Evolutionary conservation across 2,329 filamentous ascomycete species (phyloP), one percentile per base, ranked within the genome.

Genomic region (Herpotrichia juniperi): DNA sequence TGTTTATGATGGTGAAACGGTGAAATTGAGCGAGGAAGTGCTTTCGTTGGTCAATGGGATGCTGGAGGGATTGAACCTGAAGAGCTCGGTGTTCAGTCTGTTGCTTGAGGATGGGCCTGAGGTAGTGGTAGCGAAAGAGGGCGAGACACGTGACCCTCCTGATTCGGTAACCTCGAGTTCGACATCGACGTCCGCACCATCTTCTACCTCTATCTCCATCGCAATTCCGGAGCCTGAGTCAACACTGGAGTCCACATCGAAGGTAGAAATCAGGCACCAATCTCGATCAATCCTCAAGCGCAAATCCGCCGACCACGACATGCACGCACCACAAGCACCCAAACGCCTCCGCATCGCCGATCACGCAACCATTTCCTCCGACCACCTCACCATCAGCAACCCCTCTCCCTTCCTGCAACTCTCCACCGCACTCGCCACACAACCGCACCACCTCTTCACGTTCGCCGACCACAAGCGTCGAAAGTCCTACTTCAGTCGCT

Each of bases 271-370:
- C 21, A 48, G 28, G 47, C 45, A 22, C 25, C 28, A 11, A 24
- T 39, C 16, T 6, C 17, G 14, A 11, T 25, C 37, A 40, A 54
- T 54, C 14, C 44, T 56, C 40, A 56, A 59, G 46, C 53, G 52
- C 25, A 50, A 53, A 24, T 26, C 42, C 19, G 24, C 14, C 47
- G 17, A 44, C 19, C 19, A 24, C 37, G 37, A 24, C 19, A 24
- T 14, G 9, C 11, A 30, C 25, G 6, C 11, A 32, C 6, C 40
- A n/a, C n/a, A n/a, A 19, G 22, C 40, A 9, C n/a, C 16, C 19
- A 61, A 59, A 37, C 56, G 57, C 28, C 44, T 56, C n/a, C 53
- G 52, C 22, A 43, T 47, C 17, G n/a, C 50, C 28, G 35, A 51
- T 16, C 48, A 24, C 9, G 56, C 39, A 11, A 54, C 48, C 17